phyloP scores from a whole-genome alignment of 2,329 filamentous ascomycete genomes.

The Fusarium sp. region DNA sequence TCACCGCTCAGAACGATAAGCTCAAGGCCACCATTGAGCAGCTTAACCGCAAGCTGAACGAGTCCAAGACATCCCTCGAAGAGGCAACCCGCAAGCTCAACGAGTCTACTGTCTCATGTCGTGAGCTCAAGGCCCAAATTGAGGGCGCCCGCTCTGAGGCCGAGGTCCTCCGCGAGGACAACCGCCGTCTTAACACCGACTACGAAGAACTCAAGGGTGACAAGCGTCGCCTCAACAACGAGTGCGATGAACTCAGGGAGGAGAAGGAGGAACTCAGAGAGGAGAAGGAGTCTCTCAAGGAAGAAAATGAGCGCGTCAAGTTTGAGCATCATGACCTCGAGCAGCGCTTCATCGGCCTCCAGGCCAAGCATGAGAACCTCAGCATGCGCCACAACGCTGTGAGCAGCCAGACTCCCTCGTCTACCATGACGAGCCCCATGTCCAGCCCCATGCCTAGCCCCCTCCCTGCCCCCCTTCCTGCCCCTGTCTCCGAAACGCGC shows the following conservation, averaged over 20 bases:
- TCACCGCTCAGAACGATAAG: conserved; percentile 49
- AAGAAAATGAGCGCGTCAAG: conserved; percentile 48
- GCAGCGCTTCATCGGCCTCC: conserved; percentile 47
- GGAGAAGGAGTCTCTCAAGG: conserved; percentile 46
- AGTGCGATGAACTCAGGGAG: conserved; percentile 46
- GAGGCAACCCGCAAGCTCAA: conserved; percentile 36
- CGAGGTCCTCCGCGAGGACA: conserved; percentile 48
- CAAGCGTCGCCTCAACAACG: conserved; percentile 46
- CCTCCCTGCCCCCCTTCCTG: conserved; percentile 47
- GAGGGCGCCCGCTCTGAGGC: conserved; percentile 47
- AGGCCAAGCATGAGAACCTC: conserved; percentile 51
- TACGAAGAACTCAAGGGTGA: conserved; percentile 49
- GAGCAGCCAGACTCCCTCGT: conserved; percentile 42
- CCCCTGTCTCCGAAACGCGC: conserved; percentile 46
- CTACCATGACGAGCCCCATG: conserved; percentile 46
- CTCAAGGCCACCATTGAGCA: conserved; percentile 49
- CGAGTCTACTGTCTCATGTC: conserved; percentile 40
- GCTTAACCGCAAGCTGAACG: conserved; percentile 51
- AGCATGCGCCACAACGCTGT: conserved; percentile 50
- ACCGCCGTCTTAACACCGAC: conserved; percentile 46
- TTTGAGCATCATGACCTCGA: conserved; percentile 51
- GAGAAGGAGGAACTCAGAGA: conserved; percentile 44
- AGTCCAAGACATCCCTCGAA: conserved; percentile 44
- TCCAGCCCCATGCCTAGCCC: conserved; percentile 43
- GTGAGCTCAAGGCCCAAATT: conserved; percentile 48